Evolutionary conservation across 257 asterid genomes (phyloP), one percentile per base, ranked within the genome.

Genomic region (Hygrophila difformis): DNA sequence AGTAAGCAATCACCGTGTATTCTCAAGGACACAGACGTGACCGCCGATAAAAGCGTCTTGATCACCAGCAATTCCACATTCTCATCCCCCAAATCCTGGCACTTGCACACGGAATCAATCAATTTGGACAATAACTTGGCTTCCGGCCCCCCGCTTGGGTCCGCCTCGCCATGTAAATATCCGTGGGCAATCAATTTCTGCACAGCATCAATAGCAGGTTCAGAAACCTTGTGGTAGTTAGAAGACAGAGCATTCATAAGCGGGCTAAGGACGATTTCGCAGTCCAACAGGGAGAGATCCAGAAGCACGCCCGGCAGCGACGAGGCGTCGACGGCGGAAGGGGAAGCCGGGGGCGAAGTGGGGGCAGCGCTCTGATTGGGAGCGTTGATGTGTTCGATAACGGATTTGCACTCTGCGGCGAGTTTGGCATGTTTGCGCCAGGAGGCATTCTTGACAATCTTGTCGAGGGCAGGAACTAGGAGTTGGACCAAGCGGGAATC

Each of bases 391-490:
- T 47, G 73, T 35, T 80, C 96, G 72, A 85, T 65, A 5, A 91
- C 79, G 33, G 94, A 77, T 81, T 86, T 91, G 73, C 94, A 82
- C 80, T 86, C 84, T 33, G 76, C 70, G 13, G 73, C 87, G 74
- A 86, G 88, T 64, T 82, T 91, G 29, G 95, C 67, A 66, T 86
- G 98, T 70, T 91, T 91, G 38, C 95, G 85, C 98, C 98, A 91
- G 0, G 96, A 82, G 12, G 89, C 93, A 50, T 71, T 82, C 57
- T 91, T 91, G 21, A 67, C 60, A 57, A 91, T 86, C 77, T 91
- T 91, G 18, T 91, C 98, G 56, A 86, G 72, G 47, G 95, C 85
- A 19, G 96, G 93, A 66, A 80, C 23, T 2, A 91, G 63, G 56
- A 82, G 72, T 69, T 60, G 79, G 38, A 28, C 61, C 20, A 91